phyloP scores from a whole-genome alignment of 2,329 filamentous ascomycete genomes.

The Pezicula carpinea region DNA sequence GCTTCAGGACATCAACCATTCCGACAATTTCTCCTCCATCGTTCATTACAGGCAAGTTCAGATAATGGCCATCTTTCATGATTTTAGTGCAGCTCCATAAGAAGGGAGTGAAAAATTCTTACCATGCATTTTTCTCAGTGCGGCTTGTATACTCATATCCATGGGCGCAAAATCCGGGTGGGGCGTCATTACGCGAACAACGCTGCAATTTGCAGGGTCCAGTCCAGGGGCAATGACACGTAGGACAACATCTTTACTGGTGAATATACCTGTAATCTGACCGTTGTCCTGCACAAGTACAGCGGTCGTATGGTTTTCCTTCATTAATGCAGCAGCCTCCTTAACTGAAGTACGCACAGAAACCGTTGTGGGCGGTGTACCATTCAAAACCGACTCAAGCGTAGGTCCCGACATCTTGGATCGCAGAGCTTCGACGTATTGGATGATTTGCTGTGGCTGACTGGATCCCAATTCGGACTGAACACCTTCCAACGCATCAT shows the following conservation, averaged over 20 bases:
- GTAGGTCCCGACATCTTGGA: conserved; percentile 98
- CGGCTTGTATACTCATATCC: conserved; percentile 98
- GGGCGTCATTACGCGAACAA: conserved; percentile 97
- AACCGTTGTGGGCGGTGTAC: conserved; percentile 87
- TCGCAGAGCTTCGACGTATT: conserved; percentile 94
- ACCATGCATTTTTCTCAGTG: conserved; percentile 98
- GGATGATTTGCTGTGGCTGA: conserved; percentile 97
- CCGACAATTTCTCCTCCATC: conserved; percentile 94
- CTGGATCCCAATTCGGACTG: conserved; percentile 94
- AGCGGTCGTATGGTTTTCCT: conserved; percentile 97
- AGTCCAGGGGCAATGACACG: conserved; percentile 96
- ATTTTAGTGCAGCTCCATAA: conserved; percentile 13
- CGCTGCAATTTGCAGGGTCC: conserved; percentile 91
- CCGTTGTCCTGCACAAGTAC: conserved; percentile 95
- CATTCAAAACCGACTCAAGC: conserved; percentile 88
- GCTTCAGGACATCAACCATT: conserved; percentile 98
- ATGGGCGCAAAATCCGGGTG: conserved; percentile 98
- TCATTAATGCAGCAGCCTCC: conserved; percentile 94
- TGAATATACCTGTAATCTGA: conserved; percentile 97
- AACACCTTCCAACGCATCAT: conserved; percentile 95
- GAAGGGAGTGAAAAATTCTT: conserved; percentile 34
- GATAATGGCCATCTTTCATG: too few species aligned
- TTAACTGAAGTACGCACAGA: conserved; percentile 94
- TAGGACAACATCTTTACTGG: conserved; percentile 97
- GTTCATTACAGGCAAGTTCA: conserved; percentile 47